Evolutionary conservation across 495 filamentous ascomycete species (phyloP), one percentile per base, ranked within the genome.

Genomic region (Ramalina intermedia): DNA sequence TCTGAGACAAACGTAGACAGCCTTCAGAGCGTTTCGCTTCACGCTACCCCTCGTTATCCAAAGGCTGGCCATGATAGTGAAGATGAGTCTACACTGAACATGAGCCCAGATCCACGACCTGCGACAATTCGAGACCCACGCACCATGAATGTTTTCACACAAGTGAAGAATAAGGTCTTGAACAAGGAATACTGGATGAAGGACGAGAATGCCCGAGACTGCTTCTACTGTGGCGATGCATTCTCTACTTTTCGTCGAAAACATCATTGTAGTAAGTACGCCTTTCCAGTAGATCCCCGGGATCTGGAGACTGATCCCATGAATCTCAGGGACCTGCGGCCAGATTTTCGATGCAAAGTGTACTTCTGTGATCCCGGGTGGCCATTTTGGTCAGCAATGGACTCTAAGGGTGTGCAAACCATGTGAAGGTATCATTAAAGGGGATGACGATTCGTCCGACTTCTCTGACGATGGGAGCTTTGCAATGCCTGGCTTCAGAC

Each of bases 151-250:
- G 69, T 74, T 35, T 68, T 82, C 21, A 74, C 81, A 50, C 75
- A 86, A 58, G 76, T 87, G 65, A 73, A 82, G 49, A 89, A 85
- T 57, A 86, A 84, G 61, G 75, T 96, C 29, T 68, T 96, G 13
- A 94, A 82, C 56, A 90, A 84, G 61, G 87, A 95, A 47, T 96
- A 93, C 60, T 99, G 93, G 93, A 99, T 99, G 93, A 84, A 85
- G 41, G 93, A 99, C 65, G 93, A 96, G 59, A 94, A 93, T 59
- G 90, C 88, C 41, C 96, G 90, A 64, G 90, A 96, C 55, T 99
- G 93, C 61, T 99, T 96, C 59, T 73, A 85, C 41, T 99, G 93
- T 58, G 82, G 81, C 39, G 81, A 86, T 53, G 73, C 85, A 17
- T 96, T 99, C 57, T 83, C 87, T 2, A 93, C 93, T 18, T 96